Conservation (phyloP, 164 flowering plant species). For the Warburgia ugandensis region DNA sequence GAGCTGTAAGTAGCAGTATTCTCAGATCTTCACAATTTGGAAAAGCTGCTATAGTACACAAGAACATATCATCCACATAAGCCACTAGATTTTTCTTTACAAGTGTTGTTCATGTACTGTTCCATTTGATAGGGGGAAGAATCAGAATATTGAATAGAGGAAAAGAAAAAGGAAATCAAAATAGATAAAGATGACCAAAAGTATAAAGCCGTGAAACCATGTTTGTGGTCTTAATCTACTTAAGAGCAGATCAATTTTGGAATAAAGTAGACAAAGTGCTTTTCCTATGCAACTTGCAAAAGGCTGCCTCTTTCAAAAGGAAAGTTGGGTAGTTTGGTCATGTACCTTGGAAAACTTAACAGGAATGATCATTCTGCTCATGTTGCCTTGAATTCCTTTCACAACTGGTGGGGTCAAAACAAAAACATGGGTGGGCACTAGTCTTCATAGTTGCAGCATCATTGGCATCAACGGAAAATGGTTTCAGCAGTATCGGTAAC, state of each 20-base stretch:
- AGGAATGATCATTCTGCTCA: conserved; percentile 23
- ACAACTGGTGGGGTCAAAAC: conserved; percentile 27
- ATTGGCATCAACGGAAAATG: conserved; percentile 8
- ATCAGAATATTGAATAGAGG: conserved; percentile 22
- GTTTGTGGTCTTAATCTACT: conserved; percentile 22
- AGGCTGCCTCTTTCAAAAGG: conserved; percentile 27
- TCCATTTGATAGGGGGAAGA: no score
- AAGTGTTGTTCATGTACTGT: no score
- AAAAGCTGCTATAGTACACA: no score
- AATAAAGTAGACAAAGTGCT: conserved; percentile 36
- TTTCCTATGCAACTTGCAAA: conserved; percentile 40
- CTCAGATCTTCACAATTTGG: no score
- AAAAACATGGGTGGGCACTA: conserved; percentile 28
- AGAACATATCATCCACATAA: no score
- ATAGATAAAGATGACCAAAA: no score
- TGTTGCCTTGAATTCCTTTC: conserved; percentile 28
- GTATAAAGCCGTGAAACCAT: no score
- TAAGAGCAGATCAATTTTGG: conserved; percentile 21
- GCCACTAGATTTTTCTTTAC: no score
- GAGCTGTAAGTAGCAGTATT: no score
- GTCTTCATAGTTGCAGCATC: conserved; percentile 17
- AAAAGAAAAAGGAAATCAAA: conserved; percentile 9
- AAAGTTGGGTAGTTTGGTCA: conserved; percentile 39
- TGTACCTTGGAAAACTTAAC: conserved; percentile 19
- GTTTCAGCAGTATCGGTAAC: no score